These are phyloP conservation scores for Leccinum olivaceopallidum DNA, from an alignment of 768 basidiomycete genomes.

Conservation along the genomic window DNA sequence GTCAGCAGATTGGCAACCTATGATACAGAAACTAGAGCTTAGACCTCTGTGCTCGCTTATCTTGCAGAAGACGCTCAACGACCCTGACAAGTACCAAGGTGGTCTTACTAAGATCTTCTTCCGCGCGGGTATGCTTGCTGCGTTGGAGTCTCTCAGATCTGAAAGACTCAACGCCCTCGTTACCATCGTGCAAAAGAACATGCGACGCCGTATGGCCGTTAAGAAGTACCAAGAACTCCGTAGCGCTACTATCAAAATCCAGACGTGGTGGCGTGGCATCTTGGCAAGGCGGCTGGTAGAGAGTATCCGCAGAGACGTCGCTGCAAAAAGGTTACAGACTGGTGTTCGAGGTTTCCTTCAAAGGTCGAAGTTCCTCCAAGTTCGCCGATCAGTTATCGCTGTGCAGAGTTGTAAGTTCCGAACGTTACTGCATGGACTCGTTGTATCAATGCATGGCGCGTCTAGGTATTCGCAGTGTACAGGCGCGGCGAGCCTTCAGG, in stretches of 20 bases:
- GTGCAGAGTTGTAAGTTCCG: slow-evolving; percentile 81
- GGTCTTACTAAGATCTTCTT: slow-evolving; percentile 99
- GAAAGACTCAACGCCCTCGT: slow-evolving; percentile 87
- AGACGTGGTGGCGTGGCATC: slow-evolving; percentile 94
- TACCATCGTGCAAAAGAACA: slow-evolving; percentile 97
- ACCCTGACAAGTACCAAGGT: slow-evolving; percentile 95
- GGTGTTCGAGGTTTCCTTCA: slow-evolving; percentile 72
- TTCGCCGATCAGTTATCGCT: slow-evolving; percentile 60
- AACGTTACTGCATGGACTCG: neutral
- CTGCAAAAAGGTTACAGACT: slow-evolving; percentile 77
- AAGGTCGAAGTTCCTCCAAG: slow-evolving; percentile 64
- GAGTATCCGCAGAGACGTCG: slow-evolving; percentile 66
- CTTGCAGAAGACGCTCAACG: slow-evolving; percentile 82
- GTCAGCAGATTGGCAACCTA: slow-evolving; percentile 82
- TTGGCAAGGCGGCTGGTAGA: slow-evolving; percentile 72
- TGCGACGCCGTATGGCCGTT: slow-evolving; percentile 82
- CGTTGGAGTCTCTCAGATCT: slow-evolving; percentile 87
- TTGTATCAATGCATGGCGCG: slow-evolving; percentile 8
- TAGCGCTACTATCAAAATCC: slow-evolving; percentile 76
- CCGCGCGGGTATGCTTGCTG: slow-evolving; percentile 97
- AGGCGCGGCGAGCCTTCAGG: slow-evolving; percentile 60
- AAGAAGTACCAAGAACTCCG: slow-evolving; percentile 77
- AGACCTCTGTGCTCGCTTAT: slow-evolving; percentile 81
- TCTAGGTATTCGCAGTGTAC: slow-evolving; percentile 73
- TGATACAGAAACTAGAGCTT: slow-evolving; percentile 82